Evolutionary conservation across 2,329 filamentous ascomycete species (phyloP), one percentile per base, ranked within the genome.

Genomic region (Fusarium sp.): DNA sequence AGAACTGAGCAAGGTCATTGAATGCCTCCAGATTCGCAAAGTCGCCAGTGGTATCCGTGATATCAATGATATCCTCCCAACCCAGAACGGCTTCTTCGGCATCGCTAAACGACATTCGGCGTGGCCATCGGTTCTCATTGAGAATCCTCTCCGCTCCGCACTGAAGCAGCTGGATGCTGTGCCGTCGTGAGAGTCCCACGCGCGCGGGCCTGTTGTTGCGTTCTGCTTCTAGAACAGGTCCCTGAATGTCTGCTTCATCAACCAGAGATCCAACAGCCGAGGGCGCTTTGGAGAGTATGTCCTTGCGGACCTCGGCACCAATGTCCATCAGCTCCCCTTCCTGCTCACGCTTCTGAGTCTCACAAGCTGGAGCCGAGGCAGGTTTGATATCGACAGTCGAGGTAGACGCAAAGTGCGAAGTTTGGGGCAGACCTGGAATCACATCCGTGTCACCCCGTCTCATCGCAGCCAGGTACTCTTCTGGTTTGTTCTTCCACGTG

Each of bases 91-190:
- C 93, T 69, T 95, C 92, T 82, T 94, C 93, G 2, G 92, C 93
- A 52, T 92, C 88, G 67, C 92, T 91, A 80, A 95, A 95, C 5
- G 93, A 95, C 72, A 95, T 86, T 50, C 93, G 89, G 2, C 93
- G 90, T 1, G 93, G 90, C 89, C 92, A 94, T 66, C 89, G 89
- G 32, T 87, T 86, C 70, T 93, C 91, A 69, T 90, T 87, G 2
- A 85, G 81, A 8, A 70, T 72, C 2, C 66, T 82, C 62, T 75
- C 80, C 33, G 80, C 77, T 30, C 76, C 69, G 5, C 80, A 68
- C 9, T 80, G 80, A 1, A 80, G 77, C 2, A 80, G 79, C 6
- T 86, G 84, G 43, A 90, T 82, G 76, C 90, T 92, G 76, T 92
- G 88, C 25, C 93, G 90, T 20, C 93, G 89, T 30, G 89, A 88